Percentiles rank a stretch among this genome's conserved stretches.
These are phyloP conservation scores for Lotmaria passim DNA, from an alignment of 208 protist genomes.

Conservation along the genomic window DNA sequence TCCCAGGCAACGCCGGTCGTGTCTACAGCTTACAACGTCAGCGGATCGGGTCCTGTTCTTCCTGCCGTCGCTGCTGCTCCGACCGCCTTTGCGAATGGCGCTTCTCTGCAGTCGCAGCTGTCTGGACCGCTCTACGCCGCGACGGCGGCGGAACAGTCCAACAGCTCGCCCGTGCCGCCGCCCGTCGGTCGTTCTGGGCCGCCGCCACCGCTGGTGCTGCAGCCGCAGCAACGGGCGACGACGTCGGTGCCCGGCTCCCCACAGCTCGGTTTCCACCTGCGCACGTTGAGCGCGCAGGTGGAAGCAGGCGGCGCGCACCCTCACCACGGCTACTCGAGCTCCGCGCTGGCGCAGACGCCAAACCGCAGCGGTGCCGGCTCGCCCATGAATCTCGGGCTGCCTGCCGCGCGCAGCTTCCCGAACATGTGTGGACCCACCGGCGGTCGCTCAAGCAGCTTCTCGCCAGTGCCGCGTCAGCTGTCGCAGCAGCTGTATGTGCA, in stretches of 20 bases:
- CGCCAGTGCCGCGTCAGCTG: slow-evolving; percentile 9
- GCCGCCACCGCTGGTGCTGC: not conserved
- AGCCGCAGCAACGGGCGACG: not conserved
- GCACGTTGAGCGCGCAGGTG: slow-evolving; percentile 25
- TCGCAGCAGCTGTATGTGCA: slow-evolving; percentile 39
- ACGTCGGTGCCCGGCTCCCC: slow-evolving; percentile 17
- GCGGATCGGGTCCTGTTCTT: too few relatives aligned
- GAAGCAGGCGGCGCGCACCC: slow-evolving; percentile 13
- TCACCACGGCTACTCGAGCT: not conserved
- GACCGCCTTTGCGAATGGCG: not conserved
- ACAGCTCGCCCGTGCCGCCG: slow-evolving; percentile 13
- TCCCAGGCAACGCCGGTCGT: not conserved
- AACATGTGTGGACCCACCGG: slow-evolving; percentile 3
- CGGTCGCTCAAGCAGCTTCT: not conserved
- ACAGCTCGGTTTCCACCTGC: slow-evolving; percentile 14
- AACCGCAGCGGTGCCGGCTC: slow-evolving; percentile 25
- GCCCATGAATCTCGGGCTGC: slow-evolving; percentile 13
- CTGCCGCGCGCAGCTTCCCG: slow-evolving; percentile 11
- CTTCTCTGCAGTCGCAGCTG: not conserved
- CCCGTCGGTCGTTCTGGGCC: not conserved
- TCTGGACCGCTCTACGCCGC: slow-evolving; percentile 7
- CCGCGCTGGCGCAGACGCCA: slow-evolving; percentile 16
- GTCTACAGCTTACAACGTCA: not conserved
- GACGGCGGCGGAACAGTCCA: slow-evolving; percentile 10
- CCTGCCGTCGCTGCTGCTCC: too few relatives aligned